These are phyloP conservation scores for Anisodus tanguticus DNA, from an alignment of 257 asterid genomes.

Conservation along the genomic window DNA sequence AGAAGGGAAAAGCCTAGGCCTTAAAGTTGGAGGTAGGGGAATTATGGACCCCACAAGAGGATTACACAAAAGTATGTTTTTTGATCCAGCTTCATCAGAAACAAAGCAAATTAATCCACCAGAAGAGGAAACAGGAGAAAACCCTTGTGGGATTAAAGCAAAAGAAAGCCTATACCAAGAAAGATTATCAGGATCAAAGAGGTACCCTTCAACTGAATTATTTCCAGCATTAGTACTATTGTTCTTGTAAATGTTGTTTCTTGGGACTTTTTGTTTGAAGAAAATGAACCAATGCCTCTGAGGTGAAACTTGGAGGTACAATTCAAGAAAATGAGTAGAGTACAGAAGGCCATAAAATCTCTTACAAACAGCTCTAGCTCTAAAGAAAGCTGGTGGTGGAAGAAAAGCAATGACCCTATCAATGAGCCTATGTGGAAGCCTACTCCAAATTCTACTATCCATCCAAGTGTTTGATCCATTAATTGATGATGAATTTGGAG, in stretches of 20 bases:
- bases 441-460: slow-evolving; percentile 85
- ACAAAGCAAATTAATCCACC: slow-evolving; percentile 83
- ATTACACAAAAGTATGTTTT: slow-evolving; percentile 68
- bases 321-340: slow-evolving; percentile 64
- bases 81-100: slow-evolving; percentile 80
- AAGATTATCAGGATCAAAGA: slow-evolving; percentile 65
- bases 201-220: slow-evolving; percentile 52
- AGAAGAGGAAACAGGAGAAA: slow-evolving; percentile 71
- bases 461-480: slow-evolving; percentile 50
- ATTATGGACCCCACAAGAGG: slow-evolving; percentile 60
- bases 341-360: slow-evolving; percentile 80
- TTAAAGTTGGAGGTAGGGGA: slow-evolving; percentile 72
- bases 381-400: slow-evolving; percentile 85
- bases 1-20: slow-evolving; percentile 85
- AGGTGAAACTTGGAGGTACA: slow-evolving; percentile 66
- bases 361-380: slow-evolving; percentile 80
- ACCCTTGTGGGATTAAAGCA: slow-evolving; percentile 72
- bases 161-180: slow-evolving; percentile 69
- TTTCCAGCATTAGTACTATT: not conserved
- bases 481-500: slow-evolving; percentile 18
- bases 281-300: slow-evolving; percentile 74
- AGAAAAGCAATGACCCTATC: slow-evolving; percentile 80
- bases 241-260: slow-evolving; percentile 49
- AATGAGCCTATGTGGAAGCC: slow-evolving; percentile 69
- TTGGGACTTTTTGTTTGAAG: slow-evolving; percentile 61